Conservation (phyloP, 768 basidiomycete genomes). For the Clavulina sp. region DNA sequence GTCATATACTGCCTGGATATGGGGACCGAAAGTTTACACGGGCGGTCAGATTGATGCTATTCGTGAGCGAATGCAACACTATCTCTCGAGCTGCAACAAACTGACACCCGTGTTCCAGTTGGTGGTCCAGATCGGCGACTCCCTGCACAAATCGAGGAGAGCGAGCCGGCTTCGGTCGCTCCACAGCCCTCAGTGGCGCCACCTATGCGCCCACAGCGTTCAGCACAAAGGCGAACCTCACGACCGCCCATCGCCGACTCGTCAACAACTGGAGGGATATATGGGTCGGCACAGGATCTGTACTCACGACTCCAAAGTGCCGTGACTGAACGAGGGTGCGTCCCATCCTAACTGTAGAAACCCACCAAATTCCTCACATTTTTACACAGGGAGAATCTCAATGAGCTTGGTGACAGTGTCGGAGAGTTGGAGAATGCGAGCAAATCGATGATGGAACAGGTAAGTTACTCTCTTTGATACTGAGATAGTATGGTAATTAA, state of each 20-base stretch:
- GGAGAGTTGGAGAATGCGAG: too few relatives aligned
- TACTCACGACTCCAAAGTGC: slow-evolving; percentile 5
- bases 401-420: too few relatives aligned
- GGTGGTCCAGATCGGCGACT: slow-evolving; percentile 7
- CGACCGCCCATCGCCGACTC: neutral
- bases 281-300: neutral
- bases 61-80: neutral
- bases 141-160: neutral
- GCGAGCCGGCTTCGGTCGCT: too few relatives aligned
- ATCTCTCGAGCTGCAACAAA: neutral
- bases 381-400: too few relatives aligned
- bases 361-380: too few relatives aligned
- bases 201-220: neutral
- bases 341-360: too few relatives aligned
- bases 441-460: too few relatives aligned
- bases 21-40: slow-evolving; percentile 4
- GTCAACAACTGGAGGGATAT: neutral
- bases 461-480: too few relatives aligned
- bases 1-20: slow-evolving; percentile 6
- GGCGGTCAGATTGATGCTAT: slow-evolving; percentile 2
- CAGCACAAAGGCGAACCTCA: neutral
- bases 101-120: neutral
- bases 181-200: too few relatives aligned
- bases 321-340: slow-evolving; percentile 7
- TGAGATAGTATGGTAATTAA: too few relatives aligned